phyloP scores from a whole-genome alignment of 2,329 filamentous ascomycete species.

The Biscogniauxia sp. region DNA sequence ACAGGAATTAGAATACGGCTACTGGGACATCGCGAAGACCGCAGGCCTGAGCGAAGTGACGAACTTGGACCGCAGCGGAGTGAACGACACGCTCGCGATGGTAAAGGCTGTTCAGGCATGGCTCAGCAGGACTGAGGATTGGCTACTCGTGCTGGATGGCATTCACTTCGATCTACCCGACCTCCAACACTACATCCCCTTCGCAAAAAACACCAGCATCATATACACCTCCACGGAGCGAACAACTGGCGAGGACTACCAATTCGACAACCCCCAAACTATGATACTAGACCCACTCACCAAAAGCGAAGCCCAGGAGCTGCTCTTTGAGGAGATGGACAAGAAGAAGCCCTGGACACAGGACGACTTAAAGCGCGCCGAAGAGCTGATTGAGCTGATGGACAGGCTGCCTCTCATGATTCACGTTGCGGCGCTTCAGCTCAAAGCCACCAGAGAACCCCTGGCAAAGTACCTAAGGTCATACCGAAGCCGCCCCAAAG shows the following conservation, averaged over 20 bases:
- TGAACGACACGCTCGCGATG: constrained; percentile 43
- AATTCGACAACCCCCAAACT: constrained; percentile 56
- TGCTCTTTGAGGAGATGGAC: constrained; percentile 62
- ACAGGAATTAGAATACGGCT: constrained; percentile 59
- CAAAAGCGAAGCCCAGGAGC: constrained; percentile 54
- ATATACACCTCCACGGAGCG: constrained; percentile 68
- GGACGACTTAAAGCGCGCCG: constrained; percentile 55
- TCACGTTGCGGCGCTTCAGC: constrained; percentile 61
- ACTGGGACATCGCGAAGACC: constrained; percentile 63
- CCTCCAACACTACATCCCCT: constrained; percentile 62
- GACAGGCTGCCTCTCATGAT: constrained; percentile 66
- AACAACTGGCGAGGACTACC: constrained; percentile 52
- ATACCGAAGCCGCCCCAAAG: constrained; percentile 54
- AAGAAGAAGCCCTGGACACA: constrained; percentile 53
- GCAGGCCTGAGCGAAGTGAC: constrained; percentile 47
- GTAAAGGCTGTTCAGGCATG: constrained; percentile 58
- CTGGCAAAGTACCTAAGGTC: constrained; percentile 59
- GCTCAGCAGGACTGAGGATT: constrained; percentile 60
- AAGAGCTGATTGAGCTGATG: constrained; percentile 62
- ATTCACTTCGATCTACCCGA: constrained; percentile 59
- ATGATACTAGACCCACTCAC: constrained; percentile 56
- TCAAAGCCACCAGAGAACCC: constrained; percentile 60
- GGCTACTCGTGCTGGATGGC: constrained; percentile 67
- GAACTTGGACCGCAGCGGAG: constrained; percentile 37
- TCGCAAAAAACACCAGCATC: constrained; percentile 59